Conservation (phyloP, 2,329 filamentous ascomycete species). For the Cytospora leucostoma region DNA sequence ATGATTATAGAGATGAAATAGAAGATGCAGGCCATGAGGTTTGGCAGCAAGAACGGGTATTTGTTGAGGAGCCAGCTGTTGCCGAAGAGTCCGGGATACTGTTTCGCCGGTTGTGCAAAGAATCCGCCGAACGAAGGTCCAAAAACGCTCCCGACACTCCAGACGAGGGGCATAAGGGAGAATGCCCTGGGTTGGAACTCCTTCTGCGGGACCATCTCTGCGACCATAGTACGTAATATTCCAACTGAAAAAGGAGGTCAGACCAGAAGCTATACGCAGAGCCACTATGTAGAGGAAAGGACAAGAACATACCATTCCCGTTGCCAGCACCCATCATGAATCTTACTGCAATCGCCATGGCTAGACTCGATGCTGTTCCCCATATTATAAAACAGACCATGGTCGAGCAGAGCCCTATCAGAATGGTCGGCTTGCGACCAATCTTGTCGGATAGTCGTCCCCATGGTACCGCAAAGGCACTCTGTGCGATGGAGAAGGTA, state of each 20-base stretch:
- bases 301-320: conserved; percentile 65
- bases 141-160: conserved; percentile 84
- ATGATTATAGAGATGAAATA: conserved; percentile 76
- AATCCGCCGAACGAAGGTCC: conserved; percentile 87
- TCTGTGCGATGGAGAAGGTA: conserved; percentile 72
- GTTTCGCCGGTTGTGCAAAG: conserved; percentile 76
- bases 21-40: conserved; percentile 73
- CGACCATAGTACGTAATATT: conserved; percentile 88
- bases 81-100: conserved; percentile 72
- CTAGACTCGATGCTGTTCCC: conserved; percentile 77
- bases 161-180: conserved; percentile 88
- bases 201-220: conserved; percentile 86
- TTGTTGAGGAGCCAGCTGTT: conserved; percentile 66
- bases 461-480: conserved; percentile 72
- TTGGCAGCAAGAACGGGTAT: conserved; percentile 84
- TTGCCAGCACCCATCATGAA: conserved; percentile 82
- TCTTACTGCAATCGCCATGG: conserved; percentile 77
- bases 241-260: conserved; percentile 61
- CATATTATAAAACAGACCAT: conserved; percentile 81
- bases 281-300: not conserved
- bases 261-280: conserved; percentile 29
- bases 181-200: conserved; percentile 88
- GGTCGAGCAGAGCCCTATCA: conserved; percentile 72
- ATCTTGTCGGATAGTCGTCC: conserved; percentile 74
- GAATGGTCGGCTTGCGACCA: conserved; percentile 80